Evolutionary conservation across 2,329 filamentous ascomycete species (phyloP), one percentile per base, ranked within the genome.

Genomic region (Alternaria rosae): DNA sequence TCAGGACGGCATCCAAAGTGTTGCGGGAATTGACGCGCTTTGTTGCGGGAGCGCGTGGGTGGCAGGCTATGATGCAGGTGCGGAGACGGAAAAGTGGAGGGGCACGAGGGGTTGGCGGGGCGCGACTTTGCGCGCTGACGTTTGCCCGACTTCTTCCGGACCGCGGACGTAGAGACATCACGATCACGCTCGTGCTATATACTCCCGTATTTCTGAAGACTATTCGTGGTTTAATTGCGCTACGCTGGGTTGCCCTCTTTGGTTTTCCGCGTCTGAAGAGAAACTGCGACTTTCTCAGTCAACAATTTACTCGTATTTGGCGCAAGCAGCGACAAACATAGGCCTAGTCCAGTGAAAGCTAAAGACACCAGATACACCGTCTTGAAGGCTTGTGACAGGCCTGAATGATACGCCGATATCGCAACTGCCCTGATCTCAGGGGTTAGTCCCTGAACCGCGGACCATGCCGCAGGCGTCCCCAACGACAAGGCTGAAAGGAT

Each of bases 61-160:
- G 57, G 32, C 28, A 42, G 44, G 59, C 60, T 62, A 69, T 64
- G 68, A 70, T 69, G 65, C 62, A 65, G 56, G 59, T 64, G 65
- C 63, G 63, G 67, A 60, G 56, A 57, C 60, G 53, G 20, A 67
- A 61, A 61, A 57, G 65, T 71, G 66, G 66, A 67, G 69, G 66
- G 70, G 67, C 58, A 66, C 63, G 65, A 70, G 67, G 66, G 64
- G 62, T 62, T 62, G 63, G 59, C 45, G 59, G 59, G 59, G 59
- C 38, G 32, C 38, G n/a, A 38, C 51, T 26, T 32, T 23, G 20
- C 28, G 26, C 45, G 42, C 57, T 62, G 54, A 58, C 62, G 57
- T 53, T 26, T 48, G 52, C 64, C 72, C 72, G 72, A 71, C 45
- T 66, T 72, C 48, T 73, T 73, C 72, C 72, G 72, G 65, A 51